Conservation (phyloP, 345 rosid species). For the Sisymbrium altissimum region DNA sequence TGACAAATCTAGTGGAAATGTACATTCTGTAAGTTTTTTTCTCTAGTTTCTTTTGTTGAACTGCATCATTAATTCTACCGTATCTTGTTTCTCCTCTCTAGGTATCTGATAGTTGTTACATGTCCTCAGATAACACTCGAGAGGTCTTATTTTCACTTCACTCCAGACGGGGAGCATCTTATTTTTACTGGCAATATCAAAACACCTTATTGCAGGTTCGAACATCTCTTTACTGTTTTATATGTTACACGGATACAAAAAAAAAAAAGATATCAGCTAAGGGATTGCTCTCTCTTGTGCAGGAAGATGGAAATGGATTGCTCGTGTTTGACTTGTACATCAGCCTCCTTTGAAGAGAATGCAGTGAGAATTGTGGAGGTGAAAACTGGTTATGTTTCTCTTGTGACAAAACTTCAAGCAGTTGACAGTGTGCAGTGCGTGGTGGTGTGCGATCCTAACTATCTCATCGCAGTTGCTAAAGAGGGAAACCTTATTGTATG, state of each 20-base stretch:
- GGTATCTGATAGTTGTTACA: constrained; percentile 12
- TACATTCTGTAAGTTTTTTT: constrained; percentile 31
- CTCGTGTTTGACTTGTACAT: constrained; percentile 67
- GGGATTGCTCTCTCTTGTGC: constrained; percentile 1
- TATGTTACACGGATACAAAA: neutral
- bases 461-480: constrained; percentile 62
- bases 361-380: constrained; percentile 63
- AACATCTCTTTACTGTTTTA: constrained; percentile 7
- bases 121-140: constrained; percentile 53
- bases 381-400: constrained; percentile 64
- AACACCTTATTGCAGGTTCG: constrained; percentile 86
- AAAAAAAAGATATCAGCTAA: constrained; percentile 13
- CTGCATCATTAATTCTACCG: constrained; percentile 7
- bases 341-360: constrained; percentile 45
- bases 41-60: neutral
- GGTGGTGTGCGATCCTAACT: constrained; percentile 60
- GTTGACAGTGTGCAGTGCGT: constrained; percentile 50
- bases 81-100: neutral
- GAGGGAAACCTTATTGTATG: constrained; percentile 71
- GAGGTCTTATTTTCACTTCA: constrained; percentile 52
- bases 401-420: constrained; percentile 56
- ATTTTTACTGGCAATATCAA: constrained; percentile 56
- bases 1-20: constrained; percentile 43
- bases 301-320: constrained; percentile 72
- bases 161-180: constrained; percentile 70